A percentile compares a stretch with the other conserved stretches of the same genome.
These are phyloP conservation scores for Fusarium sp. DNA, from an alignment of 2,329 filamentous ascomycete species.

Conservation along the genomic window DNA sequence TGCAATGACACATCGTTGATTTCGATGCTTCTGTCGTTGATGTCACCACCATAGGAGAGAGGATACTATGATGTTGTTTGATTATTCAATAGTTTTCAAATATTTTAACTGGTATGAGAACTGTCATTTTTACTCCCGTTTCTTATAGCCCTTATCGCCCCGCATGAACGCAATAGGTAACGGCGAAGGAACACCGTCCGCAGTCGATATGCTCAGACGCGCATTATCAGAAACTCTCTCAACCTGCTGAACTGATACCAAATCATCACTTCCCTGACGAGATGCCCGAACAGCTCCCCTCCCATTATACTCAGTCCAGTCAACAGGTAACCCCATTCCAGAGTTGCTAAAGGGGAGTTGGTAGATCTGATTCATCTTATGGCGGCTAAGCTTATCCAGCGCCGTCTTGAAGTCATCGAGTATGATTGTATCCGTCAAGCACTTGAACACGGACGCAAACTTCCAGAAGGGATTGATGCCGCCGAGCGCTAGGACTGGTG, in stretches of 20 bases:
- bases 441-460: conserved; percentile 59
- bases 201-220: neutral
- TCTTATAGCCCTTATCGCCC: neutral
- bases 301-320: neutral
- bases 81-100: too few relatives aligned
- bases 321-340: neutral
- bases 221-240: neutral
- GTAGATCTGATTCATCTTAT: conserved; percentile 27
- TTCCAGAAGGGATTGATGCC: conserved; percentile 38
- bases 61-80: too few relatives aligned
- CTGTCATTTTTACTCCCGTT: neutral
- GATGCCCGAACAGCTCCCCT: neutral
- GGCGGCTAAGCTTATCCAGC: conserved; percentile 49
- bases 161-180: neutral
- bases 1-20: too few relatives aligned
- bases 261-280: neutral
- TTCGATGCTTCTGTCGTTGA: too few relatives aligned
- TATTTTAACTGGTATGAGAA: too few relatives aligned
- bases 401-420: conserved; percentile 77
- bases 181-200: neutral
- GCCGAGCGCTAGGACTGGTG: conserved; percentile 58
- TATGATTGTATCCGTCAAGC: conserved; percentile 74
- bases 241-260: neutral
- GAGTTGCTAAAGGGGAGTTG: conserved; percentile 27
- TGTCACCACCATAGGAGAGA: too few relatives aligned